Evolutionary conservation across 345 rosid genomes (phyloP).

Genomic region (Eutrema yunnanense): DNA sequence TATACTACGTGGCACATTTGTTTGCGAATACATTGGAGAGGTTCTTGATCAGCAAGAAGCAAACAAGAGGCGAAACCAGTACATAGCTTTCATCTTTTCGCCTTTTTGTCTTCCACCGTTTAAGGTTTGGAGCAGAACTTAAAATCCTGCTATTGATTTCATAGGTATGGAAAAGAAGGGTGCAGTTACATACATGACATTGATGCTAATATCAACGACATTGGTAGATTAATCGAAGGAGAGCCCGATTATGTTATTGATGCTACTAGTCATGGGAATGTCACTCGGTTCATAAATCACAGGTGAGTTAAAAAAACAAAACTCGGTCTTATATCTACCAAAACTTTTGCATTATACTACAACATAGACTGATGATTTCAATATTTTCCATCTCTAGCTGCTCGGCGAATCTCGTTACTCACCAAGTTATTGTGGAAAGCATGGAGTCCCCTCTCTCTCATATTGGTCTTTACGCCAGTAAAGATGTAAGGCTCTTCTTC

Average conservation of each 20-base stretch:
- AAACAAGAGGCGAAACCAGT: slow-evolving; percentile 62
- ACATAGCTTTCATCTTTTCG: background rate
- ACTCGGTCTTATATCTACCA: background rate
- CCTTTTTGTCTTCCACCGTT: background rate
- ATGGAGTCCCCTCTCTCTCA: slow-evolving; percentile 77
- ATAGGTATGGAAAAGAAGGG: slow-evolving; percentile 58
- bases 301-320: slow-evolving; percentile 44
- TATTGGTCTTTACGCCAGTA: slow-evolving; percentile 84
- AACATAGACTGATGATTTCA: background rate
- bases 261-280: slow-evolving; percentile 71
- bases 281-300: slow-evolving; percentile 92
- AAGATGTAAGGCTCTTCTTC: slow-evolving; percentile 62
- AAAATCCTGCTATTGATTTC: background rate
- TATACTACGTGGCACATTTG: slow-evolving; percentile 79
- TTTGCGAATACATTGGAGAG: slow-evolving; percentile 90
- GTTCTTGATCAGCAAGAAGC: slow-evolving; percentile 67
- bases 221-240: slow-evolving; percentile 78
- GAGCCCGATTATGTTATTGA: slow-evolving; percentile 59
- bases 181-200: slow-evolving; percentile 58
- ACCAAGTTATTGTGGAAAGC: slow-evolving; percentile 86
- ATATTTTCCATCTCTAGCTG: slow-evolving; percentile 48
- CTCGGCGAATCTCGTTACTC: slow-evolving; percentile 70
- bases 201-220: slow-evolving; percentile 67
- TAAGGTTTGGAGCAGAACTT: background rate
- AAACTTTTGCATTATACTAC: background rate